These are phyloP conservation scores for Alliaria petiolata DNA, from an alignment of 345 rosid species.

Conservation along the genomic window DNA sequence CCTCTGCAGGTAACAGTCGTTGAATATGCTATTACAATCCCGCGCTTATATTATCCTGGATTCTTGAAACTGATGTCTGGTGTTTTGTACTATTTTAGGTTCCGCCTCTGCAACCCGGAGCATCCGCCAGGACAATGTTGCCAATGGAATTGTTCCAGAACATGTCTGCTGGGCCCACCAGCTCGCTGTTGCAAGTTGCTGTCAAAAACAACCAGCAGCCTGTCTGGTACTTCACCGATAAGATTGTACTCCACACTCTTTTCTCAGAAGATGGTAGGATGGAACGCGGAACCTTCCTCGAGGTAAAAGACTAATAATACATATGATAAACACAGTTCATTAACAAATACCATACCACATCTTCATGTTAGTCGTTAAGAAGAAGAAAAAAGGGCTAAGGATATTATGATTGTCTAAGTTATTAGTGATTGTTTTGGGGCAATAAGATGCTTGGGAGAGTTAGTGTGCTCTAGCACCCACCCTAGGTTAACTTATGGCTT, in stretches of 20 bases:
- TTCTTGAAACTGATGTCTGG: neutral
- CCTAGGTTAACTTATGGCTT: neutral
- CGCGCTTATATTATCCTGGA: neutral
- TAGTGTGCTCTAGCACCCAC: neutral
- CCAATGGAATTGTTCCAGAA: slow-evolving; percentile 91
- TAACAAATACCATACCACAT: neutral
- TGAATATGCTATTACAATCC: neutral
- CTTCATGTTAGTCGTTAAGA: neutral
- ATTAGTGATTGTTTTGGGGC: neutral
- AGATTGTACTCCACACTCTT: slow-evolving; percentile 55
- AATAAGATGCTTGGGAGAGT: neutral
- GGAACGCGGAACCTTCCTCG: slow-evolving; percentile 90
- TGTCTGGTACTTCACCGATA: slow-evolving; percentile 84
- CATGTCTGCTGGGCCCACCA: slow-evolving; percentile 75
- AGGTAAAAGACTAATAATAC: slow-evolving; percentile 45
- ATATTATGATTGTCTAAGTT: neutral
- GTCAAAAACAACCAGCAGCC: slow-evolving; percentile 91
- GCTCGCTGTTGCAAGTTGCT: slow-evolving; percentile 87
- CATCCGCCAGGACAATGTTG: slow-evolving; percentile 56
- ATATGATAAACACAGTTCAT: neutral
- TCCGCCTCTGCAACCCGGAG: slow-evolving; percentile 77
- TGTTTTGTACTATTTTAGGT: slow-evolving; percentile 37
- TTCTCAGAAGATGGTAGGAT: slow-evolving; percentile 88
- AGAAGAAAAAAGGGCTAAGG: neutral
- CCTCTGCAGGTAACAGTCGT: slow-evolving; percentile 65